Conservation (phyloP, 139 green algal genomes). For the Chlamydomonas sp. region DNA sequence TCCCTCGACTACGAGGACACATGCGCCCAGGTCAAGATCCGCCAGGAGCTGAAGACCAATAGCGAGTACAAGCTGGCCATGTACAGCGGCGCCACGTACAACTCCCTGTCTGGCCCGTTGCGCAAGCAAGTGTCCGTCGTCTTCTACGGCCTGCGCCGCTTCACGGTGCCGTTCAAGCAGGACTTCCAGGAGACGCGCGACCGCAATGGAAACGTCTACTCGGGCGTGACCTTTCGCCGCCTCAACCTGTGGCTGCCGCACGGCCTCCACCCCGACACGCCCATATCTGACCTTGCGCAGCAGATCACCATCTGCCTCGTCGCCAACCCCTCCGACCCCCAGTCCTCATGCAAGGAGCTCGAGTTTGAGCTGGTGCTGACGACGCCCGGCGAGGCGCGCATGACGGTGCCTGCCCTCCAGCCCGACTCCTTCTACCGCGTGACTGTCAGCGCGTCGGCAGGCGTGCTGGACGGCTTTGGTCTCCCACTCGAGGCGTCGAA, state of each 20-base stretch:
- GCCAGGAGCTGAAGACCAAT: neutral
- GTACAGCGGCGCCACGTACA: conserved; percentile 25
- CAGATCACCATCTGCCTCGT: conserved; percentile 18
- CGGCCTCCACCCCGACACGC: conserved; percentile 19
- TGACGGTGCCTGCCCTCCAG: too few species aligned
- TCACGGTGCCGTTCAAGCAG: neutral
- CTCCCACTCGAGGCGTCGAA: conserved; percentile 20
- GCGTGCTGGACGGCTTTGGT: conserved; percentile 29
- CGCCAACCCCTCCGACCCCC: neutral
- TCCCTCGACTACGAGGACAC: too few species aligned
- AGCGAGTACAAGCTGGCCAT: conserved; percentile 27
- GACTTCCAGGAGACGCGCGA: neutral
- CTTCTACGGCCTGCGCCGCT: neutral
- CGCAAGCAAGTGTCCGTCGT: neutral
- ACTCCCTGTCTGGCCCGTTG: conserved; percentile 20
- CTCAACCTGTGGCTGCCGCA: conserved; percentile 44
- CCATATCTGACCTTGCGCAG: neutral
- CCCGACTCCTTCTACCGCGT: too few species aligned
- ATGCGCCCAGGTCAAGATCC: too few species aligned
- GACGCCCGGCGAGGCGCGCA: too few species aligned
- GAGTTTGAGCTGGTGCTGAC: too few species aligned
- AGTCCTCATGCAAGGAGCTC: conserved; percentile 1
- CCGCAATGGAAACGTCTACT: neutral
- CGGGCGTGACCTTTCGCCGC: conserved; percentile 21
- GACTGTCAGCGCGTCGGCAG: conserved; percentile 11